Conservation (phyloP, 2,329 filamentous ascomycete species). For the Stagonosporopsis rhizophila region DNA sequence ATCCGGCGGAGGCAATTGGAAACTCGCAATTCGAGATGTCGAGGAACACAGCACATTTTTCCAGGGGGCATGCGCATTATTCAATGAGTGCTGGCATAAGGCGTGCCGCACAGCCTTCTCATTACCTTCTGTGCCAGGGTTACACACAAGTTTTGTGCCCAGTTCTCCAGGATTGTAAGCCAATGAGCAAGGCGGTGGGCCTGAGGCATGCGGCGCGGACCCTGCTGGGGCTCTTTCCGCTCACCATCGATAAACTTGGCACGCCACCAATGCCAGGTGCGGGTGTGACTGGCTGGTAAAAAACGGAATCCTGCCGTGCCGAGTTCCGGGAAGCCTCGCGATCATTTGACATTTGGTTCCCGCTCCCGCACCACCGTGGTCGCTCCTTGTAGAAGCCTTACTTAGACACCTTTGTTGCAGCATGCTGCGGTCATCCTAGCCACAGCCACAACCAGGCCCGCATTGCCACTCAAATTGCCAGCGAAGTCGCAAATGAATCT, state of each 20-base stretch:
- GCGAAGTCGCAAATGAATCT: background rate
- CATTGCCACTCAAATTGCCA: background rate
- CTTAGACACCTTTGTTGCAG: too few relatives aligned
- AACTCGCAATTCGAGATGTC: background rate
- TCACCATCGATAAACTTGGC: background rate
- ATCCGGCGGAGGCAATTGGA: background rate
- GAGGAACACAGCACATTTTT: background rate
- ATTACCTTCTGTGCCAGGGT: background rate
- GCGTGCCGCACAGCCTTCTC: conserved; percentile 7
- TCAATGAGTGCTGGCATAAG: background rate
- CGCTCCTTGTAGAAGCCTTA: too few relatives aligned
- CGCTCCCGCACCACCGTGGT: too few relatives aligned
- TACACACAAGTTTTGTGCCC: background rate
- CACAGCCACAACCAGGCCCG: background rate
- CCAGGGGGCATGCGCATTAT: background rate
- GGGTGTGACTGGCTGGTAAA: background rate
- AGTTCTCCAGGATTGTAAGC: background rate
- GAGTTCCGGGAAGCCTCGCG: background rate
- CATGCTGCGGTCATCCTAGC: too few relatives aligned
- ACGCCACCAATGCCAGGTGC: background rate
- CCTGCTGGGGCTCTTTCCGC: background rate
- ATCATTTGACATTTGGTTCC: too few relatives aligned
- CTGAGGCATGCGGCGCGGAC: background rate
- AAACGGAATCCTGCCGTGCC: background rate
- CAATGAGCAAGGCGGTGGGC: background rate